phyloP scores from a whole-genome alignment of 768 basidiomycete genomes.

The Serendipita vermifera region DNA sequence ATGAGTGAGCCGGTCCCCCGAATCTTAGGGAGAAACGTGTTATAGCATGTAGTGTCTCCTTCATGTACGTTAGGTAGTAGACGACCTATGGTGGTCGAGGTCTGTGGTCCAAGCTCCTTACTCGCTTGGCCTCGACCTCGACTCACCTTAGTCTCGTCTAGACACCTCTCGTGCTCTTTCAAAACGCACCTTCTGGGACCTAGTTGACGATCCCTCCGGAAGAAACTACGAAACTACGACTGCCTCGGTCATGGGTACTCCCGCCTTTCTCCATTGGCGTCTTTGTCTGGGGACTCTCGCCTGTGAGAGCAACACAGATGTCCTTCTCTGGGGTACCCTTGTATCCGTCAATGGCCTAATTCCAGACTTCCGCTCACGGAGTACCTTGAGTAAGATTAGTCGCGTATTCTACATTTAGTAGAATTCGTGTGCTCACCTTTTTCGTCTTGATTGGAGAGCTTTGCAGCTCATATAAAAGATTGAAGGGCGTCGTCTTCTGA shows the following conservation, averaged over 20 bases:
- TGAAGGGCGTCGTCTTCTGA: constrained; percentile 70
- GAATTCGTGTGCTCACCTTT: constrained; percentile 18
- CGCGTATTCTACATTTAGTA: too few relatives aligned
- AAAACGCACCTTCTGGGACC: not conserved
- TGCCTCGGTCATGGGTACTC: constrained; percentile 14
- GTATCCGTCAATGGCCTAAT: constrained; percentile 43
- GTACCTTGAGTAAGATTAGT: too few relatives aligned
- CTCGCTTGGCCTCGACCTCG: too few relatives aligned
- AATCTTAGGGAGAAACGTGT: not conserved
- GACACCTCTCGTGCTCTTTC: too few relatives aligned
- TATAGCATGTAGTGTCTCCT: too few relatives aligned
- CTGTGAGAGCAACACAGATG: constrained; percentile 13
- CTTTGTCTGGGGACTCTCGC: constrained; percentile 16
- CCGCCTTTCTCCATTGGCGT: constrained; percentile 12
- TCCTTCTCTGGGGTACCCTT: constrained; percentile 30
- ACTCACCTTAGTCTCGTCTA: too few relatives aligned
- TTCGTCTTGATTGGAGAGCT: constrained; percentile 18
- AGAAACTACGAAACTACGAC: not conserved
- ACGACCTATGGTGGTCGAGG: too few relatives aligned
- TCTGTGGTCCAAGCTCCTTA: too few relatives aligned
- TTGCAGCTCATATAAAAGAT: constrained; percentile 53
- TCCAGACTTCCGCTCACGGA: constrained; percentile 72
- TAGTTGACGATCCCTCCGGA: not conserved
- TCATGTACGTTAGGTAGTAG: too few relatives aligned
- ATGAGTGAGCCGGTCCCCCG: constrained; percentile 12